A percentile compares a stretch with the other conserved stretches of the same genome.
These are phyloP conservation scores for Rhizopogon sp. DNA, from an alignment of 768 basidiomycete genomes.

Conservation along the genomic window DNA sequence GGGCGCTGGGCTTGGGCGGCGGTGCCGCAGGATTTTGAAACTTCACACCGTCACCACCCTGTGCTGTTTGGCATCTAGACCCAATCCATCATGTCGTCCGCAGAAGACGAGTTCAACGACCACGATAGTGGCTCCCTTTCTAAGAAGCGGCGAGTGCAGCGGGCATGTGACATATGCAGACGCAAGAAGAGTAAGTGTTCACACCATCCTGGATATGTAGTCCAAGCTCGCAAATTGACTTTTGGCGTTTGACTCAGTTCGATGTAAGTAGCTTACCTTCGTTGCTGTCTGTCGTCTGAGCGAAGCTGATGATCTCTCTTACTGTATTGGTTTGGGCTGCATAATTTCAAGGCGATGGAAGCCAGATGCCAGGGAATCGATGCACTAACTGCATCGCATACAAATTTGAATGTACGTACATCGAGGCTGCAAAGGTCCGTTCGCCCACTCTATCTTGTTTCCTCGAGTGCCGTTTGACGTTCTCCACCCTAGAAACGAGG, in stretches of 20 bases:
- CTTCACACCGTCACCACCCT: no score
- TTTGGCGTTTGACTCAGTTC: conserved; percentile 36
- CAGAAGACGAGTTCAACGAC: conserved; percentile 59
- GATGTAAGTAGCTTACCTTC: conserved; percentile 42
- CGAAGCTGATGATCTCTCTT: background rate
- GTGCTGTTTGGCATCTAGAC: background rate
- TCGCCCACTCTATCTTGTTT: background rate
- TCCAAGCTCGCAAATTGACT: conserved; percentile 4
- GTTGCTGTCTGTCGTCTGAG: background rate
- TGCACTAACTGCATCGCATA: conserved; percentile 55
- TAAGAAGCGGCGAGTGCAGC: conserved; percentile 70
- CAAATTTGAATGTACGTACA: conserved; percentile 48
- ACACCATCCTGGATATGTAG: background rate
- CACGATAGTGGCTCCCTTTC: conserved; percentile 27
- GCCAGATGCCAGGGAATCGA: conserved; percentile 45
- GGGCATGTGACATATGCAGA: conserved; percentile 80
- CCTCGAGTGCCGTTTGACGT: background rate
- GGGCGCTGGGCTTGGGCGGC: no score
- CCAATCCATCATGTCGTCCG: conserved; percentile 48
- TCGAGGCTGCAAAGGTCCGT: conserved; percentile 49
- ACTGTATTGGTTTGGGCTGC: background rate
- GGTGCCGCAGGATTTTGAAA: no score
- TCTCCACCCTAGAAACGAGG: conserved; percentile 33
- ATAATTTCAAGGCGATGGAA: conserved; percentile 48
- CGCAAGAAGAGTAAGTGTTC: conserved; percentile 73